These are phyloP conservation scores for Penstemon eatonii DNA, from an alignment of 257 asterid species.

Conservation along the genomic window DNA sequence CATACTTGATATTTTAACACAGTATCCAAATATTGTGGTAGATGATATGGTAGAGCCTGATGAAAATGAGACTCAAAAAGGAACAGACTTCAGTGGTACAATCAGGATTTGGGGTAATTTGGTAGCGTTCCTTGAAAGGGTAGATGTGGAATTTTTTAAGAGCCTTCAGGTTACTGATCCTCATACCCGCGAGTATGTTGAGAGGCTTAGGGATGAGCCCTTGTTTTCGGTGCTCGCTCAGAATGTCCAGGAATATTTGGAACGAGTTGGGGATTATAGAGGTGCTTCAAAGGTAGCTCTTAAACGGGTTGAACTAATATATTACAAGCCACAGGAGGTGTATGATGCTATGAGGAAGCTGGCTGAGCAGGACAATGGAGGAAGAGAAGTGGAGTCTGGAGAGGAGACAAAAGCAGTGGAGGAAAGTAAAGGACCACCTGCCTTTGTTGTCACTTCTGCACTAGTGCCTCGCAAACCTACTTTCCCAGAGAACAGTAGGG, in stretches of 20 bases:
- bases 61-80: slow-evolving; percentile 92
- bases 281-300: slow-evolving; percentile 97
- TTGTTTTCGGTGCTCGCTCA: slow-evolving; percentile 78
- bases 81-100: slow-evolving; percentile 63
- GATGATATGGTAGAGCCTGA: slow-evolving; percentile 90
- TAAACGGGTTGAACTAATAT: slow-evolving; percentile 80
- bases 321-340: slow-evolving; percentile 94
- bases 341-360: slow-evolving; percentile 91
- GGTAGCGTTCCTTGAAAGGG: slow-evolving; percentile 84
- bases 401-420: slow-evolving; percentile 60
- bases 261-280: slow-evolving; percentile 57
- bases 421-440: slow-evolving; percentile 63
- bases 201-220: slow-evolving; percentile 93
- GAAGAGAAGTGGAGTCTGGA: slow-evolving; percentile 49
- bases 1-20: slow-evolving; percentile 76
- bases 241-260: slow-evolving; percentile 81
- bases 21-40: slow-evolving; percentile 81
- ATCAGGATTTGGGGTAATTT: slow-evolving; percentile 93
- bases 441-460: slow-evolving; percentile 69
- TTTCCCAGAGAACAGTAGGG: slow-evolving; percentile 82
- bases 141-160: slow-evolving; percentile 87
- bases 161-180: slow-evolving; percentile 97
- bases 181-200: slow-evolving; percentile 88
- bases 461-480: slow-evolving; percentile 82
- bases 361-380: slow-evolving; percentile 61